These are phyloP conservation scores for Ophiognomonia clavigignenti-juglandacearum DNA, from an alignment of 2,329 filamentous ascomycete species.

Conservation along the genomic window DNA sequence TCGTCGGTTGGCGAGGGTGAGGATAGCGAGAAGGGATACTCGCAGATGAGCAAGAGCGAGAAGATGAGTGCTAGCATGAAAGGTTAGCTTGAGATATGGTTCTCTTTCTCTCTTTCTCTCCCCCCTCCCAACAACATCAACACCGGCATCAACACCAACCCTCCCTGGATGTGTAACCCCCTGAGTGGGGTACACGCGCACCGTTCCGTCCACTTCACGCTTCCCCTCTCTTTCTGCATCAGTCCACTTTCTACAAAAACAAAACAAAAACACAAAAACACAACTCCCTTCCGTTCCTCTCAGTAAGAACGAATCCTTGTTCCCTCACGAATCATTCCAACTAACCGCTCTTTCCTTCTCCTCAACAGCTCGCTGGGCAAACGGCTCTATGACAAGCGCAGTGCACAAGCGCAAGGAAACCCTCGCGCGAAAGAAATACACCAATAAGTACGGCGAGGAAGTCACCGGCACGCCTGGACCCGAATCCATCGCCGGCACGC, in stretches of 20 bases:
- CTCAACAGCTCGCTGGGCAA: slow-evolving; percentile 50
- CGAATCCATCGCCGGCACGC: slow-evolving; percentile 5
- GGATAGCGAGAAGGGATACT: slow-evolving; percentile 48
- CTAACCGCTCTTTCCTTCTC: slow-evolving; percentile 10
- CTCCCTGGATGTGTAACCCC: too few species aligned
- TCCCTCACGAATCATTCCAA: background rate
- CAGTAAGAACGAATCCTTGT: too few species aligned
- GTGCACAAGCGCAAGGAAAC: slow-evolving; percentile 58
- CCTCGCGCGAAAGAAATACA: slow-evolving; percentile 50
- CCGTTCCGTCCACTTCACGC: background rate
- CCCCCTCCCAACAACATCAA: background rate
- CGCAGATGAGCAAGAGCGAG: slow-evolving; percentile 59
- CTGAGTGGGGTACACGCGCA: too few species aligned
- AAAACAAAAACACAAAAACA: too few species aligned
- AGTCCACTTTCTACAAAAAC: slow-evolving; percentile 2
- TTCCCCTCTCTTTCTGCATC: slow-evolving; percentile 3
- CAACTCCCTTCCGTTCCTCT: too few species aligned
- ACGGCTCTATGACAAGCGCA: slow-evolving; percentile 55
- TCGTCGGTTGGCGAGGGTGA: slow-evolving; percentile 27
- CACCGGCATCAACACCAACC: too few species aligned
- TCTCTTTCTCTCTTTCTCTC: background rate
- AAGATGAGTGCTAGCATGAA: slow-evolving; percentile 65
- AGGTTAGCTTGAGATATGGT: slow-evolving; percentile 38
- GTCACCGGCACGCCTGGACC: slow-evolving; percentile 11
- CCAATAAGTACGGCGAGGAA: slow-evolving; percentile 8